Base-by-base conservation (phyloP, 2,329 filamentous ascomycete genomes). In the Chalaropsis thielavioides region DNA sequence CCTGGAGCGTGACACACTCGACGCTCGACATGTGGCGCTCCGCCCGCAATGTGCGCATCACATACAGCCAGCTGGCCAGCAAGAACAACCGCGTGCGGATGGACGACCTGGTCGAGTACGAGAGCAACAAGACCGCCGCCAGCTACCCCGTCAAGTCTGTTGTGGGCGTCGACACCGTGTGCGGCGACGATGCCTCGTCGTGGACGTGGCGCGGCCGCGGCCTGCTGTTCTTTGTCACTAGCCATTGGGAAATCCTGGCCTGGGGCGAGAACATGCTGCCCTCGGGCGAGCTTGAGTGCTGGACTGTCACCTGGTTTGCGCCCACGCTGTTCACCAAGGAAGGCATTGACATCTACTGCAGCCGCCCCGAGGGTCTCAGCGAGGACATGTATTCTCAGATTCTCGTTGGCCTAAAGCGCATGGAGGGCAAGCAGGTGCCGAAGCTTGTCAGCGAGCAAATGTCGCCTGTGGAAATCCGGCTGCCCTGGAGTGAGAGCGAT, bases 291-390 rank as follows among this genome's bases (percentile, higher is more conserved):
- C 72, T 70, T 60, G 81, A 84, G 73, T 79, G 80, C 69, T 95
- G 89, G 88, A 84, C 83, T 1, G 88, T 95, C 15, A 95, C 89
- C 3, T 92, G 87, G 80, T 95, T 95, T 74, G 85, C 86, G 68
- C 86, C 88, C 71, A 95, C 89, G 27, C 69, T 92, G 56, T 95
- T 95, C 70, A 94, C 90, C 6, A 87, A 87, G 68, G 88, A 90
- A 65, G 90, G 90, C 0, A 71, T 95, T 38, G 90, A 95, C 74
- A 74, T 95, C 10, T 94, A 92, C 73, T 85, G 83, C 58, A 80
- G 87, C 69, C 78, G 80, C 17, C 79, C 75, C 62, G 81, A 80
- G 68, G 87, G 88, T 0, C 68, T 90, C 68, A 80, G 78, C 64
- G 75, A 80, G 65, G 80, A 77, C 71, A 82, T 84, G 63, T 78